Percentiles rank a stretch among this genome's conserved stretches.
Evolutionary conservation across 768 basidiomycete genomes (phyloP).

Genomic region (Leucogyrophana mollusca): DNA sequence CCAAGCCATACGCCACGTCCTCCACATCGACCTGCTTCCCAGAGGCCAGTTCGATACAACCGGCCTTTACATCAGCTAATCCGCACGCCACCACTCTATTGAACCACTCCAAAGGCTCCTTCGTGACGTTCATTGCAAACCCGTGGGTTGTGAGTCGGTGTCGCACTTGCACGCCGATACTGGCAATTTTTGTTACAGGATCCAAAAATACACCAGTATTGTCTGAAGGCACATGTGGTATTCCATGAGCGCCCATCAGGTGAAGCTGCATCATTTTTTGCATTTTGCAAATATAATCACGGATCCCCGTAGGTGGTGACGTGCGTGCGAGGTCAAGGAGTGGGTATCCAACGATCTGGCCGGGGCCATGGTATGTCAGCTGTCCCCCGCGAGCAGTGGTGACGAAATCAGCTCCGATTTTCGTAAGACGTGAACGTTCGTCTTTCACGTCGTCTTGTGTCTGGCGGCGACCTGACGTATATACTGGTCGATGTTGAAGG

Average conservation of each 20-base stretch:
- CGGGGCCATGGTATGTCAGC: constrained; percentile 96
- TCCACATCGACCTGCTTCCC: constrained; percentile 39
- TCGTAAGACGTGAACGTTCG: constrained; percentile 64
- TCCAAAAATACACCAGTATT: constrained; percentile 92
- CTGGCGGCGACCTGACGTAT: constrained; percentile 92
- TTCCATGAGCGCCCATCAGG: constrained; percentile 57
- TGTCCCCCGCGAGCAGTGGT: constrained; percentile 85
- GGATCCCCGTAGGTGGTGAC: constrained; percentile 65
- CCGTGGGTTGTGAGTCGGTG: constrained; percentile 95
- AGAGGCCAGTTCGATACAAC: constrained; percentile 55
- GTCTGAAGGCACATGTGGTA: constrained; percentile 58
- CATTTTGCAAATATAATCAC: constrained; percentile 83
- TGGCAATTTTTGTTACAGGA: constrained; percentile 80
- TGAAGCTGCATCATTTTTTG: constrained; percentile 70
- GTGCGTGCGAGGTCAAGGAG: constrained; percentile 85
- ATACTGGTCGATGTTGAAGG: constrained; percentile 90
- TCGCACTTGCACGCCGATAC: constrained; percentile 95
- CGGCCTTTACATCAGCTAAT: constrained; percentile 76
- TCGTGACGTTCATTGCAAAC: constrained; percentile 88
- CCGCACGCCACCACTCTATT: constrained; percentile 89
- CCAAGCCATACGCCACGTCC: constrained; percentile 52
- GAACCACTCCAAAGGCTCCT: constrained; percentile 84
- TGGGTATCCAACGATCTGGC: constrained; percentile 95
- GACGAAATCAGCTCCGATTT: constrained; percentile 86
- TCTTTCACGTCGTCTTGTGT: constrained; percentile 52